phyloP scores from a whole-genome alignment of 176 grass and related monocot genomes.

The Lolium rigidum region DNA sequence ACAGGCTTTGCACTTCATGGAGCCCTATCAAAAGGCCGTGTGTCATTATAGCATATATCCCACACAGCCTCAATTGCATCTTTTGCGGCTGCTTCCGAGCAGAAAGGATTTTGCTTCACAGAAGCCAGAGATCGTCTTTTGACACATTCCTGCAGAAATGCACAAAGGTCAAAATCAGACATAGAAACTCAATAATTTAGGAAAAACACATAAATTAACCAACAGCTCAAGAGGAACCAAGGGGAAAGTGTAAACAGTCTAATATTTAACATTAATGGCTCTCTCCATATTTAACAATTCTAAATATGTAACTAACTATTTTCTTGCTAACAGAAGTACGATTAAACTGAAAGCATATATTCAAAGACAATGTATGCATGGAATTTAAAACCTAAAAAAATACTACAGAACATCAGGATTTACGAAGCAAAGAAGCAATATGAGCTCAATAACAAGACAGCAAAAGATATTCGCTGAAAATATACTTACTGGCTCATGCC shows the following conservation, averaged over 20 bases:
- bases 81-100: conserved; percentile 68
- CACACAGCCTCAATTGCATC: conserved; percentile 92
- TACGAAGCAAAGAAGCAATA: neutral
- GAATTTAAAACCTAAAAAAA: conserved; percentile 11
- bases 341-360: conserved; percentile 11
- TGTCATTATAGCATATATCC: conserved; percentile 91
- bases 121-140: conserved; percentile 77
- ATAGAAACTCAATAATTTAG: neutral
- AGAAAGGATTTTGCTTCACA: conserved; percentile 68
- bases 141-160: conserved; percentile 78
- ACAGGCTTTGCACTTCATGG: conserved; percentile 47
- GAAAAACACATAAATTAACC: neutral
- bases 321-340: neutral
- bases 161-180: conserved; percentile 25
- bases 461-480: conserved; percentile 1
- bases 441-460: conserved; percentile 3
- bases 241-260: neutral
- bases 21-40: conserved; percentile 85
- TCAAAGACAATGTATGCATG: neutral
- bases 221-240: neutral
- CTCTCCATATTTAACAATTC: conserved; percentile 16
- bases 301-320: neutral
- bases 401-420: neutral
- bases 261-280: neutral
- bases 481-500: conserved; percentile 84